These are phyloP conservation scores for Adansonia digitata DNA, from an alignment of 345 rosid genomes.

Conservation along the genomic window DNA sequence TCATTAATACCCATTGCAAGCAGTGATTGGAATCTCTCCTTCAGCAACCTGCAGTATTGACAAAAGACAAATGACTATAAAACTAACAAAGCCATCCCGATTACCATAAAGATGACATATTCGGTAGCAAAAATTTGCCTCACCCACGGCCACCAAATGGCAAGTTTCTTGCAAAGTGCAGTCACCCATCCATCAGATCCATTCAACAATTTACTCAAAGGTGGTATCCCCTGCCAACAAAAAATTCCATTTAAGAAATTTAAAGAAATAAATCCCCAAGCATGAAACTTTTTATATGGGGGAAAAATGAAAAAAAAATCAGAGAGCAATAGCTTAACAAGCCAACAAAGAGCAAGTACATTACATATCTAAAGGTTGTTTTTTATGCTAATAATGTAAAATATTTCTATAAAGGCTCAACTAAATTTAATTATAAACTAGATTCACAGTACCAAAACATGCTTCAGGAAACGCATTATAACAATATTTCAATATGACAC, in stretches of 20 bases:
- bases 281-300: not conserved
- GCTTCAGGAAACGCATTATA: not conserved
- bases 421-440: not conserved
- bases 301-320: not conserved
- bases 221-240: slow-evolving; percentile 63
- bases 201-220: slow-evolving; percentile 49
- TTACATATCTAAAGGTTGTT: not conserved
- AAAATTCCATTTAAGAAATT: not conserved
- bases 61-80: not conserved
- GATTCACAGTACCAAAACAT: not conserved
- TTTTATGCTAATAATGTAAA: not conserved
- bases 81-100: not conserved
- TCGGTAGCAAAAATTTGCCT: slow-evolving; percentile 13
- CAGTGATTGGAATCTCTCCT: slow-evolving; percentile 60
- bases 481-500: not conserved
- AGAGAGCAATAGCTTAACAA: not conserved
- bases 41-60: slow-evolving; percentile 57
- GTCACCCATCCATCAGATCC: slow-evolving; percentile 70
- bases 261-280: not conserved
- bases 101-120: not conserved
- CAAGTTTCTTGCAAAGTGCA: slow-evolving; percentile 66
- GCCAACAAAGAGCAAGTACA: not conserved
- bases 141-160: slow-evolving; percentile 85
- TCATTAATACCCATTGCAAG: slow-evolving; percentile 50
- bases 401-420: not conserved